These are phyloP conservation scores for Paracamarosporium sp. DNA, from an alignment of 2,329 filamentous ascomycete genomes.

Conservation along the genomic window DNA sequence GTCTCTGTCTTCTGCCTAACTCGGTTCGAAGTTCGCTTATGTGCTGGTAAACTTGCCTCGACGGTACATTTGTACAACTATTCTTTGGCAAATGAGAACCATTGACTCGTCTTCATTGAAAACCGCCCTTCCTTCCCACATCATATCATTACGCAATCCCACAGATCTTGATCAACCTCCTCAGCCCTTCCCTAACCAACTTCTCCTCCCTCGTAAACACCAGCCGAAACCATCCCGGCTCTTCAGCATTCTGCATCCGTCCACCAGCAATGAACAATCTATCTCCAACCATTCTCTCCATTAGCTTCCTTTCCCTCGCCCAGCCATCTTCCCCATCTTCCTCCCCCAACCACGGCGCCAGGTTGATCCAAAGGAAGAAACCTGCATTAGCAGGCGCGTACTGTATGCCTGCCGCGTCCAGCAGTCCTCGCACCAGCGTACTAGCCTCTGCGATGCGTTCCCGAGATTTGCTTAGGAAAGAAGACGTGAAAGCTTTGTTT, in stretches of 20 bases:
- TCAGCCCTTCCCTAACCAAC: not conserved
- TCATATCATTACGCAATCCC: not conserved
- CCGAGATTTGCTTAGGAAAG: not conserved
- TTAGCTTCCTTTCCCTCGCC: constrained; percentile 55
- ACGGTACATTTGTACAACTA: no score
- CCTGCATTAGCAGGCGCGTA: constrained; percentile 51
- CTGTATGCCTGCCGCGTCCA: constrained; percentile 40
- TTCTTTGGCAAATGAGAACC: no score
- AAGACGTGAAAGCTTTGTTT: not conserved
- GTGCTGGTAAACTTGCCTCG: no score
- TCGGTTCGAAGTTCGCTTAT: no score
- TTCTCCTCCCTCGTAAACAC: constrained; percentile 47
- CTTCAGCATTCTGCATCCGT: constrained; percentile 52
- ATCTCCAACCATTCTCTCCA: constrained; percentile 49
- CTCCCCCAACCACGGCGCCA: constrained; percentile 19
- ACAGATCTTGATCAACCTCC: not conserved
- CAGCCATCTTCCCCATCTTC: constrained; percentile 28
- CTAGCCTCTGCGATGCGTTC: constrained; percentile 25
- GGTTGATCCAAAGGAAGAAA: constrained; percentile 55
- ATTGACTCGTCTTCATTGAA: no score
- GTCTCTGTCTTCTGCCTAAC: no score
- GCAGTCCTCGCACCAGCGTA: constrained; percentile 15
- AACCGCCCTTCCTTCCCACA: no score
- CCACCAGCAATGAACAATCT: constrained; percentile 59
- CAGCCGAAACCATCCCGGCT: constrained; percentile 60